A percentile compares a stretch with the other conserved stretches of the same genome.
phyloP scores from a whole-genome alignment of 164 flowering plant genomes.

The Magnolia officinalis region DNA sequence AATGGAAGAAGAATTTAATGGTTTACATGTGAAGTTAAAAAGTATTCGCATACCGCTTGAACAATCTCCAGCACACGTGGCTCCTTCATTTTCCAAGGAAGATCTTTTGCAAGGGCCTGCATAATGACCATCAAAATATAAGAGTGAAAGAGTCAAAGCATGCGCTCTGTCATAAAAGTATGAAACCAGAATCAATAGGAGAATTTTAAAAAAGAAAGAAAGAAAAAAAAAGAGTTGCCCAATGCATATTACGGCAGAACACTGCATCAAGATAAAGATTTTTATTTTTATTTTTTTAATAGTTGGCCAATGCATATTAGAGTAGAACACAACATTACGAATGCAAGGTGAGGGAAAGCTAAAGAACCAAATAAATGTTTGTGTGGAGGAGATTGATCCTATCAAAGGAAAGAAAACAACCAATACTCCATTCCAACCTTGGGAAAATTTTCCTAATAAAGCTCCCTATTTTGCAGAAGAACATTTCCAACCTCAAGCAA shows the following conservation, averaged over 20 bases:
- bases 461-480: background rate
- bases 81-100: constrained; percentile 90
- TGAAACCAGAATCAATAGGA: background rate
- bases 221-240: too few relatives aligned
- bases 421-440: too few relatives aligned
- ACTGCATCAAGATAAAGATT: too few relatives aligned
- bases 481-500: background rate
- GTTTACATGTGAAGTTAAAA: too few relatives aligned
- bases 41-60: constrained; percentile 61
- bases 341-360: background rate
- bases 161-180: background rate
- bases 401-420: too few relatives aligned
- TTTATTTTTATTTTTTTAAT: too few relatives aligned
- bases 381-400: too few relatives aligned
- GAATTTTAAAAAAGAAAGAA: background rate
- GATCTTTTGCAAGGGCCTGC: constrained; percentile 97
- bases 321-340: background rate
- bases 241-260: too few relatives aligned
- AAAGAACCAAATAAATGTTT: background rate
- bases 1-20: too few relatives aligned
- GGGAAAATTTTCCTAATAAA: background rate
- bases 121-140: constrained; percentile 4
- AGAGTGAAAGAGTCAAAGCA: background rate
- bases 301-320: too few relatives aligned
- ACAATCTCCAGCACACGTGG: constrained; percentile 84